Percentiles rank a stretch among this genome's conserved stretches.
These are phyloP conservation scores for Allium cepa DNA, from an alignment of 106 monocot species.

Conservation along the genomic window DNA sequence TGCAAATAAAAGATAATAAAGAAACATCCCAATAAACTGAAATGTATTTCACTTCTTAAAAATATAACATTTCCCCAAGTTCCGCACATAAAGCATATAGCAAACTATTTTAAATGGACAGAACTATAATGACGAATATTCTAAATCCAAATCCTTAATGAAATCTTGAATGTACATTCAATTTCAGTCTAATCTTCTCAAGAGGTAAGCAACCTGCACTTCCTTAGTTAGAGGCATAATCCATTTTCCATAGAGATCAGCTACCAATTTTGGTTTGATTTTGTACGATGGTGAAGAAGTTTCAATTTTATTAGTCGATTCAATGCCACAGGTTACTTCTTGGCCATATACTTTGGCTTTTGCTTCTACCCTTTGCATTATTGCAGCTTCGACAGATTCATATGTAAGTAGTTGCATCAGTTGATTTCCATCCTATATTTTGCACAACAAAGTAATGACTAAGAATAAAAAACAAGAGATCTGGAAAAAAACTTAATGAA, in stretches of 20 bases:
- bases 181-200: slow-evolving; percentile 65
- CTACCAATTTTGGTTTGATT: slow-evolving; percentile 58
- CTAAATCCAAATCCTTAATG: neutral
- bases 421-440: slow-evolving; percentile 49
- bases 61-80: too few relatives aligned
- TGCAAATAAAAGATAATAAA: too few relatives aligned
- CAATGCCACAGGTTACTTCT: slow-evolving; percentile 40
- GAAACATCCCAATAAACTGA: too few relatives aligned
- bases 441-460: neutral
- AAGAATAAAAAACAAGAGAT: too few relatives aligned
- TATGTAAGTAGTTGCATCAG: slow-evolving; percentile 78
- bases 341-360: slow-evolving; percentile 72
- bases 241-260: slow-evolving; percentile 73
- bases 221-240: slow-evolving; percentile 96
- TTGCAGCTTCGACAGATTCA: slow-evolving; percentile 54
- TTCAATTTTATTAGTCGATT: neutral
- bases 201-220: slow-evolving; percentile 77
- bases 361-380: slow-evolving; percentile 54
- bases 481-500: too few relatives aligned
- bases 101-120: too few relatives aligned
- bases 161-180: neutral
- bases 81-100: too few relatives aligned
- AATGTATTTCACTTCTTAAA: too few relatives aligned
- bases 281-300: slow-evolving; percentile 39
- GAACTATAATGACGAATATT: too few relatives aligned